Base-by-base conservation (phyloP, 805 yeast genomes). In the Cephaloascus fragrans region DNA sequence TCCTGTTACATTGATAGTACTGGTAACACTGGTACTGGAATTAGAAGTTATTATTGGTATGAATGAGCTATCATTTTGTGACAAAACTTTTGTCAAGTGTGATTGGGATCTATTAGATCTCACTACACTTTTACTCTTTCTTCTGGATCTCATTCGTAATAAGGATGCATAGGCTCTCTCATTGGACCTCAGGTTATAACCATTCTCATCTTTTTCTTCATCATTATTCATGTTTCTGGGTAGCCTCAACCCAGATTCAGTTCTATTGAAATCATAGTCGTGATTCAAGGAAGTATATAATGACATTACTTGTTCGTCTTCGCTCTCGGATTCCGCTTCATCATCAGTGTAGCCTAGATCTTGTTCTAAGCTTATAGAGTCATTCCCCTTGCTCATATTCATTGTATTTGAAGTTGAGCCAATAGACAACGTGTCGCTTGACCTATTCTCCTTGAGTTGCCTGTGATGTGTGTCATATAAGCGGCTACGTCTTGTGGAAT, bases 241-340 rank as follows among this genome's bases (percentile, higher is more conserved):
- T 3, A 61, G 51, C 37, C 67, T 47, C 8, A 59, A 49, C 16
- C 57, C 60, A 26, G 57, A 52, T 2, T 50, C 57, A 5, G 47
- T 43, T 9, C 47, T 45, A 34, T 50, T 43, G 4, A 40, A 34
- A 16, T 52, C 59, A 34, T 56, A 57, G 16, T 61, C 64, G 34
- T 52, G 6, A 23, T 63, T 62, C 50, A 78, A 52, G 0, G 80
- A 72, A 0, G 82, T 71, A 48, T 78, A 79, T 18, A 78, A 53
- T 0, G 84, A 77, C 84, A 80, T 77, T 0, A 78, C 80, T 10
- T 76, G 74, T 47, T 80, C 85, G 52, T 80, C 84, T 49, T 79
- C 86, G 41, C 57, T 57, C 42, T 68, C 72, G 44, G 67, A 61
- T 35, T 62, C 71, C 3, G 42, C 40, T 9, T 50, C 52, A 2